Conservation (phyloP, 192 early-diverging fungal species). For the Dissophora globulifera region DNA sequence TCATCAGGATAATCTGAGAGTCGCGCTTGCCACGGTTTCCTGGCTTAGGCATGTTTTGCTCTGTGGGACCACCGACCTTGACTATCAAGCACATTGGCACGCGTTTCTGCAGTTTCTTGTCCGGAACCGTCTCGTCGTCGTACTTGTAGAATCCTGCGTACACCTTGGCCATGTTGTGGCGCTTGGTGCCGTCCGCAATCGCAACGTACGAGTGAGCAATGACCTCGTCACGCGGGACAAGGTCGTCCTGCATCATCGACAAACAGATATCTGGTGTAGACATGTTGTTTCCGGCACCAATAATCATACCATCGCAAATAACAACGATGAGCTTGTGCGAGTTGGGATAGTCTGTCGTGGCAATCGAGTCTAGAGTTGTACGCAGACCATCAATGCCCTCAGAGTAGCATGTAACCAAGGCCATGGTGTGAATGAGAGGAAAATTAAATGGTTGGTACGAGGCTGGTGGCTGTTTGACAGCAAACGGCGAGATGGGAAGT, state of each 20-base stretch:
- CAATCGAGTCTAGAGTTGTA: constrained; percentile 88
- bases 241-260: constrained; percentile 75
- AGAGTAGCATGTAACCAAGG: constrained; percentile 92
- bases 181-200: constrained; percentile 73
- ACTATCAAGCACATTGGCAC: constrained; percentile 75
- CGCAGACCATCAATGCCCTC: constrained; percentile 84
- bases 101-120: constrained; percentile 60
- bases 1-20: constrained; percentile 93
- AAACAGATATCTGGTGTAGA: constrained; percentile 84
- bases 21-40: constrained; percentile 95
- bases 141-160: constrained; percentile 77
- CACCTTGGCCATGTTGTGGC: constrained; percentile 81
- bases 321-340: constrained; percentile 88
- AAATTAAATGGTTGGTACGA: constrained; percentile 68
- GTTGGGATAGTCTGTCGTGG: constrained; percentile 83
- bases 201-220: constrained; percentile 72
- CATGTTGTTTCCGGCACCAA: constrained; percentile 76
- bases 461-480: constrained; percentile 51
- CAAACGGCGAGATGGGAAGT: constrained; percentile 30
- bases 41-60: constrained; percentile 69
- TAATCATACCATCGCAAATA: constrained; percentile 92
- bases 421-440: constrained; percentile 66
- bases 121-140: constrained; percentile 60
- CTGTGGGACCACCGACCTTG: constrained; percentile 76
- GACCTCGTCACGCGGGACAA: constrained; percentile 62